Percentiles rank a stretch among this genome's conserved stretches.
Evolutionary conservation across 2,329 filamentous ascomycete species (phyloP).

Genomic region (Teratosphaeria nubilosa): DNA sequence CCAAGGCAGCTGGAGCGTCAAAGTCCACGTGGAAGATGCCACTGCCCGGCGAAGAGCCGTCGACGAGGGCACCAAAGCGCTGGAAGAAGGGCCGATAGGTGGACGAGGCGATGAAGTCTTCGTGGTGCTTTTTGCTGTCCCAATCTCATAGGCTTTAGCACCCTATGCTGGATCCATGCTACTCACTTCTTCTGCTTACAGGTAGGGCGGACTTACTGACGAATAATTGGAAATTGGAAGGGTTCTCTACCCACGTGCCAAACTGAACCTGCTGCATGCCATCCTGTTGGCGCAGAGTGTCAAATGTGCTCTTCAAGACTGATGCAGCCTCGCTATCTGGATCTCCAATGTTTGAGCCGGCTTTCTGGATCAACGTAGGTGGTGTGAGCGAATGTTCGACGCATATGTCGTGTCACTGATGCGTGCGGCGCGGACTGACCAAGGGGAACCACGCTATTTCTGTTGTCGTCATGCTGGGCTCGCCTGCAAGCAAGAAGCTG

Average conservation of each 20-base stretch:
- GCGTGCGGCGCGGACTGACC: neutral
- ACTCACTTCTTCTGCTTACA: no score
- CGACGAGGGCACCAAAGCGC: constrained; percentile 21
- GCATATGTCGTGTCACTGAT: neutral
- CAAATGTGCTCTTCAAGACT: constrained; percentile 24
- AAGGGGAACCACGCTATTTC: constrained; percentile 33
- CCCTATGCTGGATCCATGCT: neutral
- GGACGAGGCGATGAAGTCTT: constrained; percentile 29
- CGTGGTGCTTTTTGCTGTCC: constrained; percentile 30
- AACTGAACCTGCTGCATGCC: constrained; percentile 28
- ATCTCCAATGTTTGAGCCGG: constrained; percentile 26
- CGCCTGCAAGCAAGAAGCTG: neutral
- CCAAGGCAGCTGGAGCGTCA: constrained; percentile 9
- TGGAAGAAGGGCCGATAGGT: constrained; percentile 31
- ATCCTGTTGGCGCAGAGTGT: constrained; percentile 26
- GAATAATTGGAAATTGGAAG: constrained; percentile 27
- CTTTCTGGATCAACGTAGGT: constrained; percentile 7
- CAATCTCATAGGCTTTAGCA: constrained; percentile 28
- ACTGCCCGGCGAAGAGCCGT: constrained; percentile 5
- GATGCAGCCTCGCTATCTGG: constrained; percentile 17
- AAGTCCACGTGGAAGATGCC: constrained; percentile 28
- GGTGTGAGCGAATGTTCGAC: neutral
- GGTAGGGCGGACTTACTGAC: constrained; percentile 28
- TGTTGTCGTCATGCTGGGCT: constrained; percentile 24
- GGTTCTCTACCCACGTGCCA: constrained; percentile 31